Evolutionary conservation across 345 rosid genomes (phyloP), one percentile per base, ranked within the genome.

Genomic region (Murraya paniculata): DNA sequence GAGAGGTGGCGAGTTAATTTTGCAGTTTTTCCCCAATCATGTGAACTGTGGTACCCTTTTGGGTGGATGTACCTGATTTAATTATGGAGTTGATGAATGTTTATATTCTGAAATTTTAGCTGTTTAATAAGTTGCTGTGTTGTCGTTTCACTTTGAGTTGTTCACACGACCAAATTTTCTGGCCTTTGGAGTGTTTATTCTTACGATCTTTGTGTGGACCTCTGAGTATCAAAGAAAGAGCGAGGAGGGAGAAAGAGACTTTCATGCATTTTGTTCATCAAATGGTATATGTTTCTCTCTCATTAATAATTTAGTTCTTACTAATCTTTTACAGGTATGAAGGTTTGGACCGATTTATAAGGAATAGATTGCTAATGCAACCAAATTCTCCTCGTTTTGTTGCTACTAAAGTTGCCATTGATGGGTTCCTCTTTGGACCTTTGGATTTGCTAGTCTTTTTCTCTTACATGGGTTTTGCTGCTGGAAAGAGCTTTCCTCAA

Each of bases 371-470:
- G 87, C 84, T 64, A 72, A 84, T 91, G 3, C 89, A 38, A 50
- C 98, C 97, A 27, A 93, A 90, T 77, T 85, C 98, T 2, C 66
- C 74, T 4, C 86, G 86, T 33, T 93, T 95, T 75, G 94, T 93
- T 58, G 97, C 94, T 60, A 77, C 95, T 1, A 95, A 93, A 90
- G 98, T 95, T 75, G 97, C 97, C 41, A 87, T 92, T 76, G 99
- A 95, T 82, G 89, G 97, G 69, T 73, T 93, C 79, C 90, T 95
- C 67, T 95, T 92, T n/a, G 99, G 97, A 31, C 98, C 99, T 28
- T 66, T 95, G 16, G 97, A 93, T 82, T 84, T 95, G 81, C 75
- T 95, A 19, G 87, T 88, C 14, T 95, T 95, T 86, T 95, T 95
- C 86, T 80, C 94, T 57, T 95, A 93, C 81, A 90, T 93, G 96